A percentile compares a stretch with the other conserved stretches of the same genome.
These are phyloP conservation scores for Ophiocordyceps unilateralis DNA, from an alignment of 2,329 filamentous ascomycete genomes.

Conservation along the genomic window DNA sequence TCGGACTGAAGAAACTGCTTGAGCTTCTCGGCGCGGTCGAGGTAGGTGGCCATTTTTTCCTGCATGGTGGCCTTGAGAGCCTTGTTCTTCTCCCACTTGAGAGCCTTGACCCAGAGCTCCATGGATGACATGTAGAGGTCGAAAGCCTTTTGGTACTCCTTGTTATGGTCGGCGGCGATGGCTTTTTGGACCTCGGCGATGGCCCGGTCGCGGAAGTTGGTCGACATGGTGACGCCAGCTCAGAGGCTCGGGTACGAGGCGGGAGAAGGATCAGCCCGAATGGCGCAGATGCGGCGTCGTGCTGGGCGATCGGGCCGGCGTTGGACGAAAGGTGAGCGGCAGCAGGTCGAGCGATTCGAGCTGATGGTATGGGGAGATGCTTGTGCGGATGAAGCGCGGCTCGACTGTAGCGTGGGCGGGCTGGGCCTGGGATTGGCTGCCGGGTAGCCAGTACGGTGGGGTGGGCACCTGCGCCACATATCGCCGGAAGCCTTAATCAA, in stretches of 20 bases:
- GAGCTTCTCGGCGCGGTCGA: constrained; percentile 96
- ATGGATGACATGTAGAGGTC: constrained; percentile 90
- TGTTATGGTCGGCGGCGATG: constrained; percentile 87
- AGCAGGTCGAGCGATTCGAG: background rate
- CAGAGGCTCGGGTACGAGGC: background rate
- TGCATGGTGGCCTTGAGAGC: constrained; percentile 96
- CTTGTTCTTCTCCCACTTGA: constrained; percentile 99
- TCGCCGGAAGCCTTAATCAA: too few relatives aligned
- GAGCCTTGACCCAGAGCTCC: constrained; percentile 94
- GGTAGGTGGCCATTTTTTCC: constrained; percentile 87
- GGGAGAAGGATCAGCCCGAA: background rate
- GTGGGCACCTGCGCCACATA: background rate
- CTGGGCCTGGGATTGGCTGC: background rate
- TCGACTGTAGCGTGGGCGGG: background rate
- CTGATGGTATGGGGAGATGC: background rate
- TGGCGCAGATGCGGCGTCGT: too few relatives aligned
- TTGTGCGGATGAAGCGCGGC: background rate
- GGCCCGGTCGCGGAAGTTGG: constrained; percentile 90
- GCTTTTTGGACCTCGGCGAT: constrained; percentile 96
- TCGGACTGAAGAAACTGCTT: constrained; percentile 78
- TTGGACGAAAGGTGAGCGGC: background rate
- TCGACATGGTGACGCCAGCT: constrained; percentile 51
- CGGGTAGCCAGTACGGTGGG: background rate
- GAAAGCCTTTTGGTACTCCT: constrained; percentile 94
- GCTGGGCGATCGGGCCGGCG: background rate